Percentiles rank a stretch among this genome's conserved stretches.
Conservation (phyloP, 2,329 filamentous ascomycete species). For the Pleomassaria siparia region DNA sequence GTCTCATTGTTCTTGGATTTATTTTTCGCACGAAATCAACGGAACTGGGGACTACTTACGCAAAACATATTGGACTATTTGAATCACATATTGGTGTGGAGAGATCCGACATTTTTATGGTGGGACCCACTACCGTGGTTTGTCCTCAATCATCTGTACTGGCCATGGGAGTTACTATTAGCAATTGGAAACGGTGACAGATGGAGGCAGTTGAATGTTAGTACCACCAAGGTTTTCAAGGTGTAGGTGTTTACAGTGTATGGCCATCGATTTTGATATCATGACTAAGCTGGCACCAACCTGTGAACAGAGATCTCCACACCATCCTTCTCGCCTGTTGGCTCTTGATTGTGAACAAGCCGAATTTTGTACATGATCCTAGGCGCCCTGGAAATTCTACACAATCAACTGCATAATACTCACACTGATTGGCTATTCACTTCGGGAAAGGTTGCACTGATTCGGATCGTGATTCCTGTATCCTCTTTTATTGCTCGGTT, state of each 20-base stretch:
- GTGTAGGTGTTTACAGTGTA: background rate
- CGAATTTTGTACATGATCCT: too few relatives aligned
- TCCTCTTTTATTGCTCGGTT: too few relatives aligned
- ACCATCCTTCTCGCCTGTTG: too few relatives aligned
- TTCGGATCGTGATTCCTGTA: too few relatives aligned
- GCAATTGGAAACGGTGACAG: conserved; percentile 49
- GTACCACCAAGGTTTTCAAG: conserved; percentile 62
- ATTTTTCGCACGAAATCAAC: conserved; percentile 17
- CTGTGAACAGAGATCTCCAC: too few relatives aligned
- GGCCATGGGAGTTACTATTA: conserved; percentile 54
- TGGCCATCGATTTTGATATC: too few relatives aligned
- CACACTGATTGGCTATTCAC: too few relatives aligned
- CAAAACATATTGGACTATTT: conserved; percentile 33
- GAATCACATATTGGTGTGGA: conserved; percentile 50
- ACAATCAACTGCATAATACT: too few relatives aligned
- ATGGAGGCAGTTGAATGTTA: conserved; percentile 68
- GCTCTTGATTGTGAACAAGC: too few relatives aligned
- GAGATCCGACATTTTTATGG: conserved; percentile 52
- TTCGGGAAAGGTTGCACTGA: too few relatives aligned
- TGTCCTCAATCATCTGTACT: conserved; percentile 56
- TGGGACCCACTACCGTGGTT: conserved; percentile 56
- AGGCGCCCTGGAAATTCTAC: too few relatives aligned
- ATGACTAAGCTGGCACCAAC: too few relatives aligned
- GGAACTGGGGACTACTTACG: conserved; percentile 22
- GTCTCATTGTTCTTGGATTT: conserved; percentile 43